Evolutionary conservation across 768 basidiomycete species (phyloP), one percentile per base, ranked within the genome.

Genomic region (Myochromella boudieri): DNA sequence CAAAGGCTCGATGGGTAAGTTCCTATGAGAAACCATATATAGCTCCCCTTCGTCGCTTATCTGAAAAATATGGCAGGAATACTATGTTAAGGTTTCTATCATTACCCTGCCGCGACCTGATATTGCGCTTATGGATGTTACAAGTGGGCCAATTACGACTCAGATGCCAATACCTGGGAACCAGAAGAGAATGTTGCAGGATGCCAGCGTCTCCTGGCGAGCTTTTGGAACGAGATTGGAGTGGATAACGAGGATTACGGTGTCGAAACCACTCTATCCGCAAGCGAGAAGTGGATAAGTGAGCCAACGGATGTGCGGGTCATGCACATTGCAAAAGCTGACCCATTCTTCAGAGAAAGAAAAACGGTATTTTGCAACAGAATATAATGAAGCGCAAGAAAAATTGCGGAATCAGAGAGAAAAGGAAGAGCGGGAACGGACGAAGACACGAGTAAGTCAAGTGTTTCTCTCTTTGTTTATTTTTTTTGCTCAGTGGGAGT

Each of bases 161-260:
- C 77, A 0, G 73, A 72, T 24, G 68, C 72, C 1, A 76, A 87
- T 51, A 88, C 87, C 55, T 88, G 86, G 86, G 87, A 88, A 48
- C 87, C 87, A 9, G 64, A 71, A 41, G 65, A 63, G 6, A 85
- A 89, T 58, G 69, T 89, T 11, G 53, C 60, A 27, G 67, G 72
- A 21, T 89, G 87, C 57, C 63, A 75, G 12, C 74, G 81, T 15
- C 68, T 89, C 12, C 63, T 87, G 20, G 50, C 61, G n/a, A 81
- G 80, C 51, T 89, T 89, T 59, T 85, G 82, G 82, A 58, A 63
- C 4, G 72, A 84, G 42, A 54, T 87, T 15, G 85, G 85, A 1
- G 60, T 61, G 14, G 82, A 87, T 48, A 59, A 85, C 42, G 39
- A 71, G 0, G 81, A 85, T 55, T 84, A 84, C 61, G 34, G 52